phyloP scores from a whole-genome alignment of 495 filamentous ascomycete species.

The Trichoderma erinaceum region DNA sequence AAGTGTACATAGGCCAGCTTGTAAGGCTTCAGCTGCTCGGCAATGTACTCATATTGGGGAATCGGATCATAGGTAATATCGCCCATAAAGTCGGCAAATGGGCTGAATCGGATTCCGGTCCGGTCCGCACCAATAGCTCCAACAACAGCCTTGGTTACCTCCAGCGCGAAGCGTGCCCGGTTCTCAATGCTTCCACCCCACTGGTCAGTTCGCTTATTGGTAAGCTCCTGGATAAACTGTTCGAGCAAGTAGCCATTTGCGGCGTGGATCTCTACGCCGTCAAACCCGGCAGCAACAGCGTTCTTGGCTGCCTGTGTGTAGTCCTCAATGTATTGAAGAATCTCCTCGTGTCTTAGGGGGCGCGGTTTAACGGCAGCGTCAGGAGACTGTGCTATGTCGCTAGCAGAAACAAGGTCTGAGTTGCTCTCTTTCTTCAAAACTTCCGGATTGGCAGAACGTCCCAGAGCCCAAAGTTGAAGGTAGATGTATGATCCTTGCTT shows the following conservation, averaged over 20 bases:
- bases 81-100: slow-evolving; percentile 55
- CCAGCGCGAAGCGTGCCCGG: slow-evolving; percentile 55
- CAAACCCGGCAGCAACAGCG: slow-evolving; percentile 61
- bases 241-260: slow-evolving; percentile 70
- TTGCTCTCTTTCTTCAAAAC: slow-evolving; percentile 31
- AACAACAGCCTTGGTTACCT: slow-evolving; percentile 47
- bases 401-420: slow-evolving; percentile 36
- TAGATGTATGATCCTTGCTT: slow-evolving; percentile 53
- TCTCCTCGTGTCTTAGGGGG: slow-evolving; percentile 49
- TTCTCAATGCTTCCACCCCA: slow-evolving; percentile 68
- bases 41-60: slow-evolving; percentile 52
- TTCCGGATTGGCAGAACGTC: slow-evolving; percentile 29
- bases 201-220: slow-evolving; percentile 56
- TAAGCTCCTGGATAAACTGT: slow-evolving; percentile 59
- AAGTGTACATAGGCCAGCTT: slow-evolving; percentile 59
- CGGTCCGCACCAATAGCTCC: slow-evolving; percentile 56
- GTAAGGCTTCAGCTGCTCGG: slow-evolving; percentile 41
- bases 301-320: slow-evolving; percentile 53
- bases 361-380: slow-evolving; percentile 29
- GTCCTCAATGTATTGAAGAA: slow-evolving; percentile 41
- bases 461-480: slow-evolving; percentile 51
- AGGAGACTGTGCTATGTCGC: slow-evolving; percentile 31
- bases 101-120: slow-evolving; percentile 55
- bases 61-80: slow-evolving; percentile 49
- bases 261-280: slow-evolving; percentile 67